phyloP scores from a whole-genome alignment of 805 yeast species.

The Kluyveromyces lactis region DNA sequence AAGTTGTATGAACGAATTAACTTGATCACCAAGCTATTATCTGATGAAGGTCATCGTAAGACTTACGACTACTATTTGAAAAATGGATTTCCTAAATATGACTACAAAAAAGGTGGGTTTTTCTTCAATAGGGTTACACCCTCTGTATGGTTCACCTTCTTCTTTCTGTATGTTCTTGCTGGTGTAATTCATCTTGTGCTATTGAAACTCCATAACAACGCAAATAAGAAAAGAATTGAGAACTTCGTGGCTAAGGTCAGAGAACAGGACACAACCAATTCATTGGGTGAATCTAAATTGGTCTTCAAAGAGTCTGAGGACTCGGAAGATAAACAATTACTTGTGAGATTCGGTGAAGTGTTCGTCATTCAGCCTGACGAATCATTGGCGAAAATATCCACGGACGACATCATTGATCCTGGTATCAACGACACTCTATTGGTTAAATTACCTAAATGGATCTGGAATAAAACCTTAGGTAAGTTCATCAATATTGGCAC shows the following conservation, averaged over 20 bases:
- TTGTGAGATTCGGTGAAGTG: constrained; percentile 54
- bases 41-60: constrained; percentile 50
- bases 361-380: constrained; percentile 41
- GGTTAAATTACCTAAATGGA: constrained; percentile 32
- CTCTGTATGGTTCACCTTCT: constrained; percentile 46
- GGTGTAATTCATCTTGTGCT: constrained; percentile 52
- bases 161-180: constrained; percentile 42
- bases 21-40: constrained; percentile 62
- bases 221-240: constrained; percentile 50
- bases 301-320: constrained; percentile 36
- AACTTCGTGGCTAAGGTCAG: constrained; percentile 44
- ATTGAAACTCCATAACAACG: constrained; percentile 44
- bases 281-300: constrained; percentile 41
- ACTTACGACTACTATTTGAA: constrained; percentile 78
- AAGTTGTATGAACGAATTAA: constrained; percentile 68
- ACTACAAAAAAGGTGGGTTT: constrained; percentile 48
- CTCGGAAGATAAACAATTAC: constrained; percentile 41
- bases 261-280: constrained; percentile 48
- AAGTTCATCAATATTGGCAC: neutral
- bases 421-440: constrained; percentile 41
- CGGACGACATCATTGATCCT: constrained; percentile 42
- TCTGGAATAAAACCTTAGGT: neutral
- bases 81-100: constrained; percentile 81
- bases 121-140: constrained; percentile 60
- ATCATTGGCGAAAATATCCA: constrained; percentile 33